Base-by-base conservation (phyloP, 495 filamentous ascomycete genomes). In the Ramalina peruviana region DNA sequence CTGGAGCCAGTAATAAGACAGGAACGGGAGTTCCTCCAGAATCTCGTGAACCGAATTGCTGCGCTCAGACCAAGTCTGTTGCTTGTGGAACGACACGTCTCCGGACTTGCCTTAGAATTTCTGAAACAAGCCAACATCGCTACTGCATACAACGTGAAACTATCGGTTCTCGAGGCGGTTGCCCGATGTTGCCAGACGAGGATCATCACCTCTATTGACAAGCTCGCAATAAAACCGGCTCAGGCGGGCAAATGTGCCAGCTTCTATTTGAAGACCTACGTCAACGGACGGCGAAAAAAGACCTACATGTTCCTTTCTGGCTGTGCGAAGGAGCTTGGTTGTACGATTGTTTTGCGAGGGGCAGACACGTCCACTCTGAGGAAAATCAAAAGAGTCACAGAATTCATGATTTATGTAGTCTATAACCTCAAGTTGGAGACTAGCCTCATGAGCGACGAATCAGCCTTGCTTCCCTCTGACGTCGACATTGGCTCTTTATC, bases 331-430 rank as follows among this genome's bases (percentile, higher is more conserved):
- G 86, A 90, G 45, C 80, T 97, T 16, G 93, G 93, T 2, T 99
- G 93, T 61, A 99, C 93, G 2, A 94, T 99, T 58, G 86, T 93
- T 15, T 72, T 99, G 20, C 84, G 93, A 38, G 93, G 93, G 3
- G 88, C 80, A 19, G 72, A 83, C 41, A 81, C 78, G 27, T 62
- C 76, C 38, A 69, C 76, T 0, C 73, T 99, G 6, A 68, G 75
- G 3, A 84, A 78, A 51, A 80, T 99, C 62, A 99, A 99, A 61
- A 78, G 78, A 40, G 93, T 99, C 58, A 93, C 92, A 3, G 93
- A 99, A 62, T 94, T 99, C 59, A 94, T 99, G 88, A 80, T 90
- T 49, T 99, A 96, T 60, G 93, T 99, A 21, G 88, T 96, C 15
- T 96, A 99, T 65, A 99, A 95, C 56, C 73, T 97, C 19, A 95